These are phyloP conservation scores for Paraphoma chrysanthemicola DNA, from an alignment of 2,329 filamentous ascomycete species.

Conservation along the genomic window DNA sequence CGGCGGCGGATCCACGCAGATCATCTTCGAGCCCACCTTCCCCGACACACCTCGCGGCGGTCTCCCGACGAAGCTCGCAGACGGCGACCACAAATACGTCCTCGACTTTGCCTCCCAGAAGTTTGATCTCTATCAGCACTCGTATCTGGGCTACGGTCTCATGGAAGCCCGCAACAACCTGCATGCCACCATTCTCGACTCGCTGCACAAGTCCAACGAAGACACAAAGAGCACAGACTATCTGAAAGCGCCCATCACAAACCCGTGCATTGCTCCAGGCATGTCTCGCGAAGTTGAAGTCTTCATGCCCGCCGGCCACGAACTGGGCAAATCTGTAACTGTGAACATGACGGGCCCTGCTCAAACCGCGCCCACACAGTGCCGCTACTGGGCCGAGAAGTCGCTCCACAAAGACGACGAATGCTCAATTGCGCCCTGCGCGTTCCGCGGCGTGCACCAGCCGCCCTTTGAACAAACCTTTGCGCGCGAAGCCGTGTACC, in stretches of 20 bases:
- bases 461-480: constrained; percentile 93
- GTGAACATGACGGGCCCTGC: constrained; percentile 90
- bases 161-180: constrained; percentile 93
- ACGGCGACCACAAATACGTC: constrained; percentile 95
- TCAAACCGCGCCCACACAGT: constrained; percentile 79
- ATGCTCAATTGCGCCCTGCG: constrained; percentile 88
- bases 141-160: constrained; percentile 93
- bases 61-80: constrained; percentile 82
- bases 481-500: constrained; percentile 86
- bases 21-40: constrained; percentile 97
- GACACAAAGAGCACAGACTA: constrained; percentile 60
- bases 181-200: constrained; percentile 76
- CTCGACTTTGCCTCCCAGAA: constrained; percentile 88
- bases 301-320: constrained; percentile 69
- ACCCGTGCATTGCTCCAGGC: constrained; percentile 86
- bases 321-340: constrained; percentile 68
- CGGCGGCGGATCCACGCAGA: constrained; percentile 95
- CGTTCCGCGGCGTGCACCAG: constrained; percentile 97
- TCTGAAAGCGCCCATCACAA: constrained; percentile 73
- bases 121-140: constrained; percentile 97
- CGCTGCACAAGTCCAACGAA: constrained; percentile 70
- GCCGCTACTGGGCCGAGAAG: constrained; percentile 87
- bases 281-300: constrained; percentile 78
- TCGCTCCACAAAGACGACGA: constrained; percentile 86
- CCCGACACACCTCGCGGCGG: constrained; percentile 74